A percentile compares a stretch with the other conserved stretches of the same genome.
phyloP scores from a whole-genome alignment of 2,329 filamentous ascomycete species.

The Paecilomyces sp. region DNA sequence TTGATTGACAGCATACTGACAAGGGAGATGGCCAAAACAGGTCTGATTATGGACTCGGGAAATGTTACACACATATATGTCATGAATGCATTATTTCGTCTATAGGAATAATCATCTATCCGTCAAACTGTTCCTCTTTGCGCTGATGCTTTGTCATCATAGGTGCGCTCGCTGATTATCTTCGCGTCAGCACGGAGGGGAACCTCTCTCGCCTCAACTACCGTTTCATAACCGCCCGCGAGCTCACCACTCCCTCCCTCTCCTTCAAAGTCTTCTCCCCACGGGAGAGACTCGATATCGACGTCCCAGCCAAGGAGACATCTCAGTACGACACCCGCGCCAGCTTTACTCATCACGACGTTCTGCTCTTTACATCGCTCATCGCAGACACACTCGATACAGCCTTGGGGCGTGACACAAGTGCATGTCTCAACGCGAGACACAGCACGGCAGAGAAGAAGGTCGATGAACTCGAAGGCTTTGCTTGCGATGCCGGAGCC shows the following conservation, averaged over 20 bases:
- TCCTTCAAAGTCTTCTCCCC: constrained; percentile 74
- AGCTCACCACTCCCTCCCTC: constrained; percentile 61
- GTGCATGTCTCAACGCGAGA: constrained; percentile 67
- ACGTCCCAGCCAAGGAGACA: constrained; percentile 68
- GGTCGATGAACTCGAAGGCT: constrained; percentile 85
- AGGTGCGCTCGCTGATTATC: constrained; percentile 12
- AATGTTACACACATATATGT: neutral
- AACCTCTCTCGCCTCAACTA: constrained; percentile 66
- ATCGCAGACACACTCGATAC: constrained; percentile 81
- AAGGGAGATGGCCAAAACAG: neutral
- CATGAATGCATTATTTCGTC: neutral
- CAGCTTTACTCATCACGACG: constrained; percentile 88
- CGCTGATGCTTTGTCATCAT: neutral
- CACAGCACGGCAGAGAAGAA: constrained; percentile 68
- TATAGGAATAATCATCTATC: neutral
- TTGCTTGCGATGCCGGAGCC: constrained; percentile 86
- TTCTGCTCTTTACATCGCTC: constrained; percentile 81
- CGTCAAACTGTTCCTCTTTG: neutral
- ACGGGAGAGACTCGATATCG: constrained; percentile 75
- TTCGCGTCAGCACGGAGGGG: constrained; percentile 21
- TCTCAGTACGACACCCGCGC: constrained; percentile 73
- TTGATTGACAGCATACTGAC: neutral
- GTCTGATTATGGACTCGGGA: neutral
- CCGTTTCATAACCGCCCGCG: constrained; percentile 71
- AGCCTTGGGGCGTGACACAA: constrained; percentile 63